Evolutionary conservation across 2,329 filamentous ascomycete species (phyloP), one percentile per base, ranked within the genome.

Genomic region (Calonectria montana): DNA sequence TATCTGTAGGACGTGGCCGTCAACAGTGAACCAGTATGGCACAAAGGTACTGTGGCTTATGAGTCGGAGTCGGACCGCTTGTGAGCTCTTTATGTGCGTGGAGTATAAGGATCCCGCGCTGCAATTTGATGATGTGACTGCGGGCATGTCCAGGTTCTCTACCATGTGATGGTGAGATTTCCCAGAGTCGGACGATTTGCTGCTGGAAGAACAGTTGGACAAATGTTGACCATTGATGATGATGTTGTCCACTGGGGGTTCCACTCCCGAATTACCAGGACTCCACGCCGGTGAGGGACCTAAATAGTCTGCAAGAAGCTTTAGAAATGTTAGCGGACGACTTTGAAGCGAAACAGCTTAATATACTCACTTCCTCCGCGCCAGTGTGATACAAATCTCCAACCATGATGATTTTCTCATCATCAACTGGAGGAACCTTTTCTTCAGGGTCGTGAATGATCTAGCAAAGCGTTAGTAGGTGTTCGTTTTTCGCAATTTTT

Each of bases 21-120:
- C 85, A 53, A 88, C 85, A 50, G 82, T 83, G 69, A 89, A 83
- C 65, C 81, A 84, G 73, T 83, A 82, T 6, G 83, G 82, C 27
- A 82, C 78, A 67, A 82, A 83, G 4, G 82, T 82, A 31, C 82
- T 83, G 45, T 83, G 79, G 77, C 84, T 86, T 72, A 86, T 84
- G 39, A 86, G 79, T 1, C 84, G 80, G 0, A 86, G 75, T 9
- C 83, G 82, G 4, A 81, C 75, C 8, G 69, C 75, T 23, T 80
- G 73, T 16, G 77, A 78, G 15, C 72, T 76, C 25, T 71, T 76
- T 18, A 84, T 71, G n/a, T 69, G 76, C 15, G 82, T 84, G 5
- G 69, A 75, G 74, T 83, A 83, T 25, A 79, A 75, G 3, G 76
- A 75, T 13, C 83, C 83, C 35, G 78, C 80, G 5, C n/a, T 65